Evolutionary conservation across 352 stramenopile genomes (phyloP).

Genomic region (Peronosclerospora sorghi): DNA sequence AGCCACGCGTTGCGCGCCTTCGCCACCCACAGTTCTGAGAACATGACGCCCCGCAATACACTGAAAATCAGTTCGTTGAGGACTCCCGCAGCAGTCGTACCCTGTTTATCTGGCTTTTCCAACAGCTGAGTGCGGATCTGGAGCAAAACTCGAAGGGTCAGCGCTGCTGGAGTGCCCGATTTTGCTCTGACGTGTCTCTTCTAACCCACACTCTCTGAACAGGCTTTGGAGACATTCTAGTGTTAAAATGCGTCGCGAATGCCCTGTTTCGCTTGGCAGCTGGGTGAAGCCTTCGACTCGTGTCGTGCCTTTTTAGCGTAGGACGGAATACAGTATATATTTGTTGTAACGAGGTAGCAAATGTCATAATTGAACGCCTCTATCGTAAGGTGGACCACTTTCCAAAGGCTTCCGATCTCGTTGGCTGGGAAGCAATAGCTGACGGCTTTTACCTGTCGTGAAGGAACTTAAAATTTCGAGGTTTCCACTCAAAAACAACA

Average conservation of each 20-base stretch:
- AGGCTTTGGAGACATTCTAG: not conserved
- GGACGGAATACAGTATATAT: not conserved
- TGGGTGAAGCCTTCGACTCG: not conserved
- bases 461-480: no score
- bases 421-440: no score
- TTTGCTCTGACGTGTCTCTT: not conserved
- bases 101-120: no score
- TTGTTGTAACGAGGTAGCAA: not conserved
- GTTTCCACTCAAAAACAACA: no score
- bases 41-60: not conserved
- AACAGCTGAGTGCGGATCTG: no score
- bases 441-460: no score
- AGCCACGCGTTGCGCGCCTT: not conserved
- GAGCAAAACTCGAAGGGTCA: no score
- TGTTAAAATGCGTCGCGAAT: not conserved
- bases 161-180: no score
- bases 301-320: not conserved
- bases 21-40: no score
- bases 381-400: not conserved
- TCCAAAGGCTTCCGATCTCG: not conserved
- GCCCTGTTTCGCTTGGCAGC: not conserved
- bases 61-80: not conserved
- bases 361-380: not conserved
- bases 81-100: not conserved
- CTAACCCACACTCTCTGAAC: not conserved